Evolutionary conservation across 257 asterid genomes (phyloP), one percentile per base, ranked within the genome.

Genomic region (Lantana camara): DNA sequence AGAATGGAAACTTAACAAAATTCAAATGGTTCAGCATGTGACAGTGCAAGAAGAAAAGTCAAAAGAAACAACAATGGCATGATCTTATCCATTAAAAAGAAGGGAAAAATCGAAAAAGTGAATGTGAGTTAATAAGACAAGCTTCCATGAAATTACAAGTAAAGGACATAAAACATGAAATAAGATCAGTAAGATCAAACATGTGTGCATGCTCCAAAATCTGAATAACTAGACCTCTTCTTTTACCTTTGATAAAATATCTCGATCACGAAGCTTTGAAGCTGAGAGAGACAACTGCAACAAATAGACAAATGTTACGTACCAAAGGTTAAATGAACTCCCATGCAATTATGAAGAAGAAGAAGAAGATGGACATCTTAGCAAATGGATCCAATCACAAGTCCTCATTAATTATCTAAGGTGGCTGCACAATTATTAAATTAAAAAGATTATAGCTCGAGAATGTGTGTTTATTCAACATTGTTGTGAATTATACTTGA

Each of bases 221-320:
- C 19, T 10, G 16, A 1, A 37, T 47, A 24, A 60, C 51, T 57
- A 30, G 34, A 55, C 21, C 6, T 53, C 50, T 60, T 32, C n/a
- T 27, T 49, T 56, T 82, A 91, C 96, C 98, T 91, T 91, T 7
- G 96, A 91, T 35, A 40, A 11, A 29, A 88, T 56, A 63, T 91
- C 95, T 34, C 53, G 76, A 70, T 88, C 96, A 32, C 56, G 73
- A 44, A 91, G 80, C 80, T 84, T 91, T 9, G 89, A 80, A 48
- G 95, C 98, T 53, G 96, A 91, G 55, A 91, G 81, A 60, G 89
- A 80, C 75, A 91, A 71, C 98, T 91, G 96, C 80, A 81, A 23
- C 67, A 65, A 68, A 51, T 23, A 59, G 58, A 66, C 10, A 64
- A 35, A 22, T 60, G 65, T 61, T 63, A 63, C 19, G 24, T 52